Evolutionary conservation across 805 yeast genomes (phyloP).

Genomic region (Yamadazyma paraphyllophila): DNA sequence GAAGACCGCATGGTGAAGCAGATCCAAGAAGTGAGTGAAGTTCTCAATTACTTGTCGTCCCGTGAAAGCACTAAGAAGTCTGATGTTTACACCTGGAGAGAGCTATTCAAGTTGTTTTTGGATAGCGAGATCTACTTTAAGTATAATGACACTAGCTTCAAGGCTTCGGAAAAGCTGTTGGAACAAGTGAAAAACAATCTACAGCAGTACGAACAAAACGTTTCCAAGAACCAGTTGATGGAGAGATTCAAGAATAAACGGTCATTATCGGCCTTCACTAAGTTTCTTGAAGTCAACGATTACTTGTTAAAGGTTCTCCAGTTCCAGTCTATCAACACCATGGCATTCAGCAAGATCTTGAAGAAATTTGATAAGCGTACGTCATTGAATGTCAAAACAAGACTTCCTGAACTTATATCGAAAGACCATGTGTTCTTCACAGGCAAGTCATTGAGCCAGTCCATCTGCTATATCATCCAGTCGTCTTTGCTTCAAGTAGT

Average conservation of each 20-base stretch:
- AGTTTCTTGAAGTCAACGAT: slow-evolving; percentile 53
- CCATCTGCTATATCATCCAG: slow-evolving; percentile 56
- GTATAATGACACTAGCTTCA: slow-evolving; percentile 40
- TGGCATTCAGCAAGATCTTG: slow-evolving; percentile 65
- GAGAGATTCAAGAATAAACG: slow-evolving; percentile 46
- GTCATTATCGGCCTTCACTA: slow-evolving; percentile 43
- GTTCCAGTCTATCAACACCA: slow-evolving; percentile 59
- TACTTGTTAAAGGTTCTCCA: slow-evolving; percentile 55
- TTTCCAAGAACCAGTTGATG: slow-evolving; percentile 35
- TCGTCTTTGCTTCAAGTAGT: slow-evolving; percentile 52
- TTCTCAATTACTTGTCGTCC: slow-evolving; percentile 40
- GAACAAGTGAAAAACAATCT: slow-evolving; percentile 47
- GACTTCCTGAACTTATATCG: slow-evolving; percentile 45
- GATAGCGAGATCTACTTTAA: slow-evolving; percentile 66
- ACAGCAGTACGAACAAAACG: slow-evolving; percentile 37
- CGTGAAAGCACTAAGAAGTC: slow-evolving; percentile 29
- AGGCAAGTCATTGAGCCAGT: slow-evolving; percentile 51
- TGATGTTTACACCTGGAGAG: slow-evolving; percentile 70
- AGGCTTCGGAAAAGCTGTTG: slow-evolving; percentile 44
- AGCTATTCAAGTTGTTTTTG: slow-evolving; percentile 60
- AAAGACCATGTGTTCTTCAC: slow-evolving; percentile 42
- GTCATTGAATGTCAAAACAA: slow-evolving; percentile 44
- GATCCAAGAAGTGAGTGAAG: slow-evolving; percentile 42
- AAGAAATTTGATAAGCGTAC: slow-evolving; percentile 79
- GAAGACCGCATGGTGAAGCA: slow-evolving; percentile 42